Percentiles rank a stretch among this genome's conserved stretches.
Conservation (phyloP, 2,329 filamentous ascomycete genomes). For the Chaetomium olivaceum region DNA sequence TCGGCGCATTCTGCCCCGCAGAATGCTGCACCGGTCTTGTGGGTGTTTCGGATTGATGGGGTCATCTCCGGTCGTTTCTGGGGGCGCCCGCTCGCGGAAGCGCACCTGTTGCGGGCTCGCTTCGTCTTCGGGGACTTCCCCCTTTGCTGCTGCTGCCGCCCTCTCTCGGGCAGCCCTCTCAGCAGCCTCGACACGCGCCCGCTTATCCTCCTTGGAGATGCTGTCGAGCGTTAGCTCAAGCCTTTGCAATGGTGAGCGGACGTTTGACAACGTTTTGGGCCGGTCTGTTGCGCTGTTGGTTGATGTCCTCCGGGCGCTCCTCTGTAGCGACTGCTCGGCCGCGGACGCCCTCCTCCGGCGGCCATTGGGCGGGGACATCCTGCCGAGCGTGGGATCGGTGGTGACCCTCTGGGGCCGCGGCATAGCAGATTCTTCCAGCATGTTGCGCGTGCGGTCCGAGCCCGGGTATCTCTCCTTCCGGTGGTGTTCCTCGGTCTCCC, state of each 20-base stretch:
- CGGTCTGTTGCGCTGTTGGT: slow-evolving; percentile 44
- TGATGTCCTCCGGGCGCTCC: slow-evolving; percentile 42
- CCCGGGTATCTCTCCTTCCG: slow-evolving; percentile 29
- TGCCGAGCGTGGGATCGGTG: slow-evolving; percentile 32
- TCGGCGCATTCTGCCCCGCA: slow-evolving; percentile 26
- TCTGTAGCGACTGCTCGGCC: slow-evolving; percentile 34
- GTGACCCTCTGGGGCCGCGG: slow-evolving; percentile 31
- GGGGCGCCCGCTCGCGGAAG: slow-evolving; percentile 35
- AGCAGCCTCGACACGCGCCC: slow-evolving; percentile 79
- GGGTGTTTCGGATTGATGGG: slow-evolving; percentile 30
- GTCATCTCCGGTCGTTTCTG: slow-evolving; percentile 32
- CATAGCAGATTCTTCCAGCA: slow-evolving; percentile 35
- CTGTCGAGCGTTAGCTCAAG: slow-evolving; percentile 87
- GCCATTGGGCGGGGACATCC: slow-evolving; percentile 34
- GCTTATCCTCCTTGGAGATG: slow-evolving; percentile 94
- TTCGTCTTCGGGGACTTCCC: slow-evolving; percentile 29
- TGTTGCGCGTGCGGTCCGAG: slow-evolving; percentile 36
- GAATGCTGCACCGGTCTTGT: slow-evolving; percentile 32
- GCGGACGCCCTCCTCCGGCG: slow-evolving; percentile 34
- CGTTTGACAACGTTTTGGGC: slow-evolving; percentile 67
- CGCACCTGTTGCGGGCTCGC: slow-evolving; percentile 37
- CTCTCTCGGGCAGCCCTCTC: slow-evolving; percentile 70
- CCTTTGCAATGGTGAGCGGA: slow-evolving; percentile 89
- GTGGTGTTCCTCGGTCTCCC: slow-evolving; percentile 28
- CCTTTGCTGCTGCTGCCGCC: slow-evolving; percentile 28